Evolutionary conservation across 495 filamentous ascomycete genomes (phyloP), one percentile per base, ranked within the genome.

Genomic region (Lasiosphaeris hirsuta): DNA sequence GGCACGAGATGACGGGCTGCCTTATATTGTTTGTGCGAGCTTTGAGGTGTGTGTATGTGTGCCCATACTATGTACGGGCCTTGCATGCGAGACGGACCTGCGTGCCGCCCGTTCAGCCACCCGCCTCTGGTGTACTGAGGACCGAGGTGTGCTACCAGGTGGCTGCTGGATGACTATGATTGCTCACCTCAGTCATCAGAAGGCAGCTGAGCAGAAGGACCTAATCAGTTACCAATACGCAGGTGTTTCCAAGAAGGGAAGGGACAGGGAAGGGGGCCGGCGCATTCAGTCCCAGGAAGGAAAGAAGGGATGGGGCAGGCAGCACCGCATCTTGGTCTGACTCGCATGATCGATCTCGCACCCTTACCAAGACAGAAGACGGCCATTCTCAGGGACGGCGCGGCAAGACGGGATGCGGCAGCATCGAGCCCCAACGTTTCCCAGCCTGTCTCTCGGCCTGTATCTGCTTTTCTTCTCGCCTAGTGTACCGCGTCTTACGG

Each of bases 291-390:
- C 41, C 52, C 37, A 50, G 45, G 52, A 37, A 47, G 36, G 51
- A 42, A 59, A 41, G 41, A 54, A 41, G 35, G 18, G n/a, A n/a
- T n/a, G 46, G 47, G 41, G 44, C 4, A 45, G 54, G 33, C 54
- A 44, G 17, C 59, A 51, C 59, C 49, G 60, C 56, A 62, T 57
- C 53, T 57, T 35, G 19, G 38, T 50, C 53, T 61, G 40, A 55
- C 60, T 54, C 55, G 59, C 59, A 62, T 58, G 56, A 63, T 60
- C 57, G 57, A 63, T 62, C 54, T 54, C n/a, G 44, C 54, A 47
- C 46, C 18, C 44, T 40, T 54, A 7, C 10, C 17, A 9, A 36
- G n/a, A 47, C 14, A 47, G 41, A 39, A 30, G 15, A 41, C 35
- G 40, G 33, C n/a, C 45, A 46, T 19, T 30, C 43, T 48, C 62